Conservation (phyloP, 805 yeast genomes). For the Lachancea sp. region DNA sequence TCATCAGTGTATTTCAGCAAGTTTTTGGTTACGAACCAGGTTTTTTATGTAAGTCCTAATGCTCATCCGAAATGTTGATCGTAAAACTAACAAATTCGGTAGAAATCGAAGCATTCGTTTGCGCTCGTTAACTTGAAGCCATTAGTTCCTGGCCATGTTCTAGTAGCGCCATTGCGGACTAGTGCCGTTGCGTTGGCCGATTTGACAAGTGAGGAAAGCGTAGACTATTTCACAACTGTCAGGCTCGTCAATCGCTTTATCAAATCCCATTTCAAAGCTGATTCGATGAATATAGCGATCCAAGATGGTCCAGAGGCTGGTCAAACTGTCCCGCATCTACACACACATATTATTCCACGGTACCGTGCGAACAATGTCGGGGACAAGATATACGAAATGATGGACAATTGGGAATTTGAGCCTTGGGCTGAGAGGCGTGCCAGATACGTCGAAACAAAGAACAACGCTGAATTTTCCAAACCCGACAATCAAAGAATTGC, state of each 20-base stretch:
- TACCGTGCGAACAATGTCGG: conserved; percentile 51
- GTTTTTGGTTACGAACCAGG: conserved; percentile 32
- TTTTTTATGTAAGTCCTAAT: conserved; percentile 22
- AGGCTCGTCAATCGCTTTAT: conserved; percentile 68
- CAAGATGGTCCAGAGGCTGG: conserved; percentile 98
- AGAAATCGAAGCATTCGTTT: conserved; percentile 57
- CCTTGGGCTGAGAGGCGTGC: conserved; percentile 30
- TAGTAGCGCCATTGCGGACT: conserved; percentile 74
- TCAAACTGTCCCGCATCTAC: conserved; percentile 92
- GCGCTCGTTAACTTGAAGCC: conserved; percentile 92
- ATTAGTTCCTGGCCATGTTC: conserved; percentile 86
- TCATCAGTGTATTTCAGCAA: conserved; percentile 27
- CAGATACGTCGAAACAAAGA: conserved; percentile 20
- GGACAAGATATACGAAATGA: conserved; percentile 62
- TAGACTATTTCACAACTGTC: conserved; percentile 71
- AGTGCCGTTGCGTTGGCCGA: conserved; percentile 59
- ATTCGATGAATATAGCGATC: conserved; percentile 80
- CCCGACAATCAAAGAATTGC: conserved; percentile 51
- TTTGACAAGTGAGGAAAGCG: conserved; percentile 60
- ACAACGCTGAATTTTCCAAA: conserved; percentile 25
- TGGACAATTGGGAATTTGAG: conserved; percentile 55
- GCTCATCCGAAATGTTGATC: background rate
- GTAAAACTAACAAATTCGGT: conserved; percentile 17
- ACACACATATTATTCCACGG: conserved; percentile 90
- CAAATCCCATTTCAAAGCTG: conserved; percentile 62